Evolutionary conservation across 2,329 filamentous ascomycete genomes (phyloP).

Genomic region (Dactylonectria estremocensis): DNA sequence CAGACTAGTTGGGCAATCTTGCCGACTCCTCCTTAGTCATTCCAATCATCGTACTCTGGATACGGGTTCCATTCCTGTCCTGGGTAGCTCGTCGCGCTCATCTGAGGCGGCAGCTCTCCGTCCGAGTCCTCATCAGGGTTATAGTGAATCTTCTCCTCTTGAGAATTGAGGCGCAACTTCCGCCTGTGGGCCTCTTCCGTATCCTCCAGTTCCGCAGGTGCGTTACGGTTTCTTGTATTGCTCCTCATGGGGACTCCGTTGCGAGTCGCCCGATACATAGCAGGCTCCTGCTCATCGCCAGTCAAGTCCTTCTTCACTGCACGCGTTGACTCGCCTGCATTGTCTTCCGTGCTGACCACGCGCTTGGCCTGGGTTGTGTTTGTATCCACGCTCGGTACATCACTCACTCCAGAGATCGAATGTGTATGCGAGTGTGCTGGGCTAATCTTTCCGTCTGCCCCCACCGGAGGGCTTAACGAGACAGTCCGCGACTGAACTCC

Average conservation of each 20-base stretch:
- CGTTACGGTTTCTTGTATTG: slow-evolving; percentile 31
- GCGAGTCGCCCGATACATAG: slow-evolving; percentile 3
- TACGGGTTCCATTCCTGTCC: slow-evolving; percentile 80
- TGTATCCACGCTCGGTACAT: slow-evolving; percentile 10
- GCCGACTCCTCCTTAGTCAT: slow-evolving; percentile 31
- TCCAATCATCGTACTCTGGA: slow-evolving; percentile 50
- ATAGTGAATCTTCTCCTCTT: slow-evolving; percentile 70
- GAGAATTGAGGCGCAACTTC: slow-evolving; percentile 59
- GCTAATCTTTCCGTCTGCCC: slow-evolving; percentile 28
- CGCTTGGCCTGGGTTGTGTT: slow-evolving; percentile 11
- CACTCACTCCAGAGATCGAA: slow-evolving; percentile 31
- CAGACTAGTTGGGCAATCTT: slow-evolving; percentile 1
- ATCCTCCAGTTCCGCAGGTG: slow-evolving; percentile 58
- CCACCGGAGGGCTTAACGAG: slow-evolving; percentile 39
- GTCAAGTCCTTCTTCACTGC: slow-evolving; percentile 6
- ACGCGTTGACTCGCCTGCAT: not conserved
- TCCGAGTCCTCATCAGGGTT: slow-evolving; percentile 54
- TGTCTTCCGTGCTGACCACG: not conserved
- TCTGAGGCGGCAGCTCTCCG: slow-evolving; percentile 60
- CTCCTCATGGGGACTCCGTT: slow-evolving; percentile 15
- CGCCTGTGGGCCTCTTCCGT: slow-evolving; percentile 63
- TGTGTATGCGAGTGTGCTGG: slow-evolving; percentile 26
- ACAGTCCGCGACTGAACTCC: slow-evolving; percentile 32
- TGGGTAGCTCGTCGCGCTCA: slow-evolving; percentile 79
- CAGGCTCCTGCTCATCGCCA: slow-evolving; percentile 8